Base-by-base conservation (phyloP, 2,329 filamentous ascomycete species). In the Alternaria sp. region DNA sequence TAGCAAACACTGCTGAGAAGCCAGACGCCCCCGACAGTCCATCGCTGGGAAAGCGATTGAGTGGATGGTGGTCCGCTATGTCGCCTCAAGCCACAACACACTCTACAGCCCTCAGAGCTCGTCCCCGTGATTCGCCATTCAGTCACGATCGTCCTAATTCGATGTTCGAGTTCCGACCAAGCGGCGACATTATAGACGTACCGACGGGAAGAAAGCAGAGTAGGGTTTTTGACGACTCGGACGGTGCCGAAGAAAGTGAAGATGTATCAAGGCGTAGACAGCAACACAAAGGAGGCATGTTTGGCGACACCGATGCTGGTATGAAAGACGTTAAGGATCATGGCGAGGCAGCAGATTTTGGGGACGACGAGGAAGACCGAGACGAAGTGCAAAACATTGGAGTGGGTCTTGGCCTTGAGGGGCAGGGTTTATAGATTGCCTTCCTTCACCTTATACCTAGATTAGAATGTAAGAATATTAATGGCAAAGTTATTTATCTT, bases 141-240 rank as follows among this genome's bases (percentile, higher is more conserved):
- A 57, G 54, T 2, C 66, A 69, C 17, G 76, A 78, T 32, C 71
- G 79, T 3, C 77, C 78, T 0, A 68, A 70, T 9, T 74, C 70
- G 2, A 80, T 81, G 79, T 78, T 79, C 49, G 79, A 81, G 54
- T 72, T 80, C 7, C 69, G 78, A 1, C 67, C 72, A 11, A 69
- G 74, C 12, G 73, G 61, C n/a, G 74, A 71, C 10, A 47, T 74
- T 15, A 63, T 52, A 13, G 60, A 72, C 25, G 15, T 75, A 3
- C 66, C 68, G 9, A 47, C 46, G 10, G 69, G 57, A 36, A 62
- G 54, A 50, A 62, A 68, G 60, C 63, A 40, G 73, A 83, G 80
- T 56, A 73, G 80, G 15, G 83, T 85, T 0, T 84, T 86, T 66
- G 81, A 81, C 54, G 82, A 84, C 28, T 57, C 51, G 63, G 83